Conservation (phyloP, 768 basidiomycete species). For the Pleurotus cornucopiae region DNA sequence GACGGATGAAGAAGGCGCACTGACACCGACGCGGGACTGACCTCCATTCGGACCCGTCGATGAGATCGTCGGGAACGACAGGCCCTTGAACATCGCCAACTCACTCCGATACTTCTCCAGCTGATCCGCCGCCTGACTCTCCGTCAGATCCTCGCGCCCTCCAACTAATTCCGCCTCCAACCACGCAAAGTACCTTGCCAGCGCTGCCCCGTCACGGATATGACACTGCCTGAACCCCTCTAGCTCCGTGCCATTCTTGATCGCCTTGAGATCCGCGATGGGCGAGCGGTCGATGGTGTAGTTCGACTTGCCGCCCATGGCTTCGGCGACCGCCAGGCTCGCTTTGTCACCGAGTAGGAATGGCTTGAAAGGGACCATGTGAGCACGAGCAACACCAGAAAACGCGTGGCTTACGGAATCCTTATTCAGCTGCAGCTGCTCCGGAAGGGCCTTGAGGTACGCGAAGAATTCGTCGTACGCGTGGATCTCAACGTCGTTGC, state of each 20-base stretch:
- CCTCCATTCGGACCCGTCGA: conserved; percentile 90
- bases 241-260: conserved; percentile 78
- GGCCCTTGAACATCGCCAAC: conserved; percentile 73
- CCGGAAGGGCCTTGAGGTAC: conserved; percentile 51
- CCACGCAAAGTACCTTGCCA: conserved; percentile 92
- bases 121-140: conserved; percentile 75
- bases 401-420: conserved; percentile 22
- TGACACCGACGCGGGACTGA: conserved; percentile 26
- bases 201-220: conserved; percentile 84
- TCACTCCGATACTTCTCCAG: conserved; percentile 84
- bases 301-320: conserved; percentile 67
- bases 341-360: conserved; percentile 75
- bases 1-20: neutral
- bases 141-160: conserved; percentile 55
- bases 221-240: conserved; percentile 89
- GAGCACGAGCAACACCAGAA: neutral
- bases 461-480: conserved; percentile 69
- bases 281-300: conserved; percentile 65
- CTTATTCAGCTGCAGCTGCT: conserved; percentile 26
- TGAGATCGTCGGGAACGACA: conserved; percentile 92
- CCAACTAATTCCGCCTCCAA: conserved; percentile 76
- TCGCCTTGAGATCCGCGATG: conserved; percentile 72
- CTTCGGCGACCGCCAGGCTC: conserved; percentile 77
- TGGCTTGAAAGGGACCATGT: conserved; percentile 38
- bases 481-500: conserved; percentile 53